Base-by-base conservation (phyloP, 2,329 filamentous ascomycete species). In the Monosporascus sp. region DNA sequence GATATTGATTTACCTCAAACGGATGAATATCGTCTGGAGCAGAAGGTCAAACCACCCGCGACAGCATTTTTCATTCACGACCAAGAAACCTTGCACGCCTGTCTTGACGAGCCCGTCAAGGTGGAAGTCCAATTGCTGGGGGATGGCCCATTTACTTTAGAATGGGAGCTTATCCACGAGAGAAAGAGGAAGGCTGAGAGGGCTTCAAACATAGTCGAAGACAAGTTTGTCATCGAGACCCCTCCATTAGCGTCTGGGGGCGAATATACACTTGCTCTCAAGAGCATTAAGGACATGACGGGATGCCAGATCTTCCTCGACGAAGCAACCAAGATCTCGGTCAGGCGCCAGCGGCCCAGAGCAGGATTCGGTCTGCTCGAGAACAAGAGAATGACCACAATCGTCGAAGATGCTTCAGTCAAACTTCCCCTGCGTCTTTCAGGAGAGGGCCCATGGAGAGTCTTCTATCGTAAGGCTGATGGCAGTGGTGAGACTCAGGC, bases 121-220 rank as follows among this genome's bases (percentile, higher is more conserved):
- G 83, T 94, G 28, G 84, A 90, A 52, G 84, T 97, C 40, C 72
- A 79, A 50, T 80, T 97, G 43, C 77, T 84, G 46, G 94, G 95
- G 43, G 91, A 97, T 63, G 80, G 86, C 18, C 94, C 95, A 0
- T 97, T 93, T 78, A 88, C 80, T 22, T 74, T 99, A 40, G 91
- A 97, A 66, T 99, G 96, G 74, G 94, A 97, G 70, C 76, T 97
- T 41, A 82, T 97, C 7, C 89, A 97, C 70, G 89, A 91, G 52
- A 92, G 92, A 52, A 95, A 89, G 71, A 84, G 92, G 51, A 86
- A 83, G 58, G 87, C 88, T 50, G 80, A 87, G 61, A 81, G 79
- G 52, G 77, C 84, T 26, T 76, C 81, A 1, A 77, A 81, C 53
- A 88, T 96, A 52, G 76, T 84, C 24, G 76, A 74, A 2, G 76